Evolutionary conservation across 768 basidiomycete genomes (phyloP), one percentile per base, ranked within the genome.

Genomic region (Lentinula aciculospora): DNA sequence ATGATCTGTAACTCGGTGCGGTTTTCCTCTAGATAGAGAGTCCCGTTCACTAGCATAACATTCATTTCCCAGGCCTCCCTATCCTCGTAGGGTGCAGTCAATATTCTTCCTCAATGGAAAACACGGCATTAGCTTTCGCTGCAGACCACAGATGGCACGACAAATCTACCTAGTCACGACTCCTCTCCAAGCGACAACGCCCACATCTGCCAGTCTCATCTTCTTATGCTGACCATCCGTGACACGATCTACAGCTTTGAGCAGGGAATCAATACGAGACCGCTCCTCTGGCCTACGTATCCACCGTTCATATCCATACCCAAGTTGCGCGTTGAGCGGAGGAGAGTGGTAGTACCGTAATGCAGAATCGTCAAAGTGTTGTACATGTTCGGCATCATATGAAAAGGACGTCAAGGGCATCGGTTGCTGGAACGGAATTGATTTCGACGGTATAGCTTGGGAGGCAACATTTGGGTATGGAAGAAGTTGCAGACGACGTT

Each of bases 1-100:
- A 70, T 65, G 34, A 92, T 68, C 54, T 76, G 78, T 45, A 71
- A 78, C 8, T 90, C 83, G 9, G 79, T 78, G 39, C 76, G 64
- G 65, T 89, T 86, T 63, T 90, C 90, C 67, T 90, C 89, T 28
- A 91, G 74, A 64, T 90, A 92, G 21, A 92, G 61, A 2, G 84
- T 85, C 12, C 82, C 88, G 53, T 83, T 75, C 0, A 89, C 69
- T 31, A 67, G 71, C 93, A 95, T 95, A 25, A 89, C 84, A 64
- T 95, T 94, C 66, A 95, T 69, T 40, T 89, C 86, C 84, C 86
- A 93, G 0, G 77, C 76, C 25, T 94, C 92, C 42, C 83, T 74
- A 19, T 86, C 83, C 73, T 94, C 92, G 67, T 93, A 93, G 15
- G 91, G 87, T 3, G 89, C 84, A 53, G 82, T 86, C 69, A 94